Conservation (phyloP, 305 asterid species). For the Solanum hybrid region DNA sequence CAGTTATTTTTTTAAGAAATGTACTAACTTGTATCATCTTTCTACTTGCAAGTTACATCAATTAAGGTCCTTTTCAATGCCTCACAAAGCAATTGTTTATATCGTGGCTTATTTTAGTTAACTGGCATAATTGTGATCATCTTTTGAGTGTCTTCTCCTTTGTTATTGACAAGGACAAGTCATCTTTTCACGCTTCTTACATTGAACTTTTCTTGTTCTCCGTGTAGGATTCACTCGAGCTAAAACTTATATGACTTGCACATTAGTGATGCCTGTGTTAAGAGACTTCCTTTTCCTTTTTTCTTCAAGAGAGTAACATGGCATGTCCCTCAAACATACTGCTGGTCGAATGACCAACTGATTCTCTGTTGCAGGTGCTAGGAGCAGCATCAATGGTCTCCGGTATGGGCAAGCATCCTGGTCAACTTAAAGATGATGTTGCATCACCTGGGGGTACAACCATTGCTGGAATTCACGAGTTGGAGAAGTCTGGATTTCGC, state of each 20-base stretch:
- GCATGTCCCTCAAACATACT: background rate
- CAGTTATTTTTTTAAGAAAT: background rate
- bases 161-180: background rate
- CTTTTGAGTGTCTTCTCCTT: background rate
- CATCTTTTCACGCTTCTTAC: background rate
- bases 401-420: slow-evolving; percentile 61
- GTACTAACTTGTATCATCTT: background rate
- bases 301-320: background rate
- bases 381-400: slow-evolving; percentile 76
- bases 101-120: background rate
- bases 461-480: slow-evolving; percentile 79
- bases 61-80: background rate
- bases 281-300: background rate
- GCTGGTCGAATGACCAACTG: background rate
- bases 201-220: background rate
- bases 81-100: background rate
- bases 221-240: background rate
- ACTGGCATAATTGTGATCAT: background rate
- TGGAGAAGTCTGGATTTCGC: slow-evolving; percentile 84
- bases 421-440: slow-evolving; percentile 87
- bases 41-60: background rate
- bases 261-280: background rate
- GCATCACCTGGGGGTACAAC: slow-evolving; percentile 94
- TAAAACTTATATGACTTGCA: background rate
- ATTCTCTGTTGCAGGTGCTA: slow-evolving; percentile 38